These are phyloP conservation scores for Suillus ampliporus DNA, from an alignment of 768 basidiomycete species.

Conservation along the genomic window DNA sequence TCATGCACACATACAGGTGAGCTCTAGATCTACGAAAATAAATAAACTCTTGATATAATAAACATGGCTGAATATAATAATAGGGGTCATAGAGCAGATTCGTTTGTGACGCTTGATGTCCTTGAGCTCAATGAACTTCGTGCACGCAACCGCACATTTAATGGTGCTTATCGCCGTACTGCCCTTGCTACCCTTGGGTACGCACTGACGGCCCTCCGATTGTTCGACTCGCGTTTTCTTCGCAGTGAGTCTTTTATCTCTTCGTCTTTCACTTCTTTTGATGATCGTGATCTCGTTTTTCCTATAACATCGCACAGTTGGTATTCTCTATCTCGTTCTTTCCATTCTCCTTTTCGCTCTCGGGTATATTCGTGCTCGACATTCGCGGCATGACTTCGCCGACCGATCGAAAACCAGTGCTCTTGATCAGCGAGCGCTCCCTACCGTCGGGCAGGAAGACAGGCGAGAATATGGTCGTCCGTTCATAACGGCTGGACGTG, in stretches of 20 bases:
- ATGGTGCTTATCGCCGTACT: slow-evolving; percentile 80
- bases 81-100: slow-evolving; percentile 54
- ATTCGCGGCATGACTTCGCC: slow-evolving; percentile 79
- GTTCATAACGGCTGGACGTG: slow-evolving; percentile 83
- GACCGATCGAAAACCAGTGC: slow-evolving; percentile 48
- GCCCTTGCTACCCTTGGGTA: slow-evolving; percentile 79
- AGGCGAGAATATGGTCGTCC: slow-evolving; percentile 74
- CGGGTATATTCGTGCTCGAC: slow-evolving; percentile 64
- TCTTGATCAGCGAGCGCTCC: slow-evolving; percentile 44
- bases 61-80: neutral
- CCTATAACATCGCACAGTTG: slow-evolving; percentile 41
- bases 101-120: slow-evolving; percentile 58
- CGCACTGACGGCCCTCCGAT: slow-evolving; percentile 71
- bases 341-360: slow-evolving; percentile 62
- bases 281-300: slow-evolving; percentile 5
- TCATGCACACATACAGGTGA: slow-evolving; percentile 34
- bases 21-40: neutral
- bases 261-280: slow-evolving; percentile 6
- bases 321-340: slow-evolving; percentile 67
- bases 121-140: slow-evolving; percentile 75
- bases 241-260: slow-evolving; percentile 53
- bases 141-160: slow-evolving; percentile 81
- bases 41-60: neutral
- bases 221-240: slow-evolving; percentile 81
- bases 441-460: slow-evolving; percentile 65